phyloP scores from a whole-genome alignment of 2,329 filamentous ascomycete species.

The Graphiopsis chlorocephala region DNA sequence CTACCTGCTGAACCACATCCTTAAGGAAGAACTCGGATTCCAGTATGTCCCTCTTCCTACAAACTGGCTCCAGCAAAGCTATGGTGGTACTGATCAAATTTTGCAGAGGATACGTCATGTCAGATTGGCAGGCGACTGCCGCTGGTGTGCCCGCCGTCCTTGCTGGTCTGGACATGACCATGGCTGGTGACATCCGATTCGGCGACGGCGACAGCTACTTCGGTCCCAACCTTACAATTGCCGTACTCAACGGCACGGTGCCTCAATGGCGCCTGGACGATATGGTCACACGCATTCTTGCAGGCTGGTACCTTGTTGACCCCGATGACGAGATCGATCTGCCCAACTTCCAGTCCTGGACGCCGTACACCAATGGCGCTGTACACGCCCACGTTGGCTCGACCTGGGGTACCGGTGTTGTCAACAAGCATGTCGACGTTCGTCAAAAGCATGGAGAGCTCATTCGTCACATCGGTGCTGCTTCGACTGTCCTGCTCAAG shows the following conservation, averaged over 20 bases:
- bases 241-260: constrained; percentile 49
- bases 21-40: constrained; percentile 85
- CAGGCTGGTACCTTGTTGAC: constrained; percentile 58
- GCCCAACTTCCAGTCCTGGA: constrained; percentile 48
- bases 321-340: constrained; percentile 47
- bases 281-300: constrained; percentile 44
- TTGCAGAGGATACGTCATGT: constrained; percentile 69
- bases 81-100: neutral
- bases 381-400: constrained; percentile 61
- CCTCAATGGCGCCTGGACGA: constrained; percentile 67
- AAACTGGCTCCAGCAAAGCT: neutral
- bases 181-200: constrained; percentile 52
- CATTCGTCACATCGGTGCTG: constrained; percentile 38
- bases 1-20: constrained; percentile 74
- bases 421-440: constrained; percentile 79
- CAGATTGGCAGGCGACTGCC: constrained; percentile 62
- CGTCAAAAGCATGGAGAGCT: constrained; percentile 42
- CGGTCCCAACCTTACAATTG: constrained; percentile 27
- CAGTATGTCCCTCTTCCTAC: constrained; percentile 43
- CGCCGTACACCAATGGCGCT: constrained; percentile 61
- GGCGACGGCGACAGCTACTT: constrained; percentile 24
- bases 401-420: constrained; percentile 58
- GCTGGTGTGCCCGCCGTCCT: constrained; percentile 25
- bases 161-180: constrained; percentile 50
- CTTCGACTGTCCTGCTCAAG: constrained; percentile 44